phyloP scores from a whole-genome alignment of 2,329 filamentous ascomycete species.

The Penicillium sclerotigenum region DNA sequence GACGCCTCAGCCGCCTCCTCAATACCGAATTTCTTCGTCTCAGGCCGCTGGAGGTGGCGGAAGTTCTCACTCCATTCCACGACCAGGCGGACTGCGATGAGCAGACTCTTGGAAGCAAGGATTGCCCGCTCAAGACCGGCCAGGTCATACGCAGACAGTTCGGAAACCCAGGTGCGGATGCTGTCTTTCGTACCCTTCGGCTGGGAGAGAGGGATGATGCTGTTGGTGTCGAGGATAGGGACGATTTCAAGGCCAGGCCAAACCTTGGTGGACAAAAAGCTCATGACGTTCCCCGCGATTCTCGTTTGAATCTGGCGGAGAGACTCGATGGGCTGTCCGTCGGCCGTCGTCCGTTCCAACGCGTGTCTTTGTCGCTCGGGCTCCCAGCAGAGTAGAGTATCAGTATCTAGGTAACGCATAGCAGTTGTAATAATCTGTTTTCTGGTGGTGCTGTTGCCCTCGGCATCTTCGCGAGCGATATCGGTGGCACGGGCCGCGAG shows the following conservation, averaged over 20 bases:
- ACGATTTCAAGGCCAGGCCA: conserved; percentile 80
- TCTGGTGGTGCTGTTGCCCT: conserved; percentile 54
- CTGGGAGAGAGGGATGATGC: conserved; percentile 74
- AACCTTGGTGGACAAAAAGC: conserved; percentile 66
- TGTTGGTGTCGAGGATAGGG: conserved; percentile 75
- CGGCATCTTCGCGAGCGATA: conserved; percentile 65
- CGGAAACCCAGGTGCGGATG: conserved; percentile 71
- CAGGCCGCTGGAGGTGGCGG: conserved; percentile 48
- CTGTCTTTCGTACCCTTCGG: conserved; percentile 70
- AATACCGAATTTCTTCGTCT: conserved; percentile 62
- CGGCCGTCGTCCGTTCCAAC: conserved; percentile 45
- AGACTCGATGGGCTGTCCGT: conserved; percentile 51
- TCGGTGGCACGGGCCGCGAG: conserved; percentile 80
- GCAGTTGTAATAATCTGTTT: conserved; percentile 63
- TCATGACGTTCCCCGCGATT: conserved; percentile 67
- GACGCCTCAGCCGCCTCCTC: conserved; percentile 76
- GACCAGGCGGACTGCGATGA: conserved; percentile 72
- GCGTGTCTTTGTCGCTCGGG: conserved; percentile 53
- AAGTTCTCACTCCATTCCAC: conserved; percentile 83
- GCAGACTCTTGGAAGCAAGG: conserved; percentile 80
- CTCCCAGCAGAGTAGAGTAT: conserved; percentile 89
- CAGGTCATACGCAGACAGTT: conserved; percentile 73
- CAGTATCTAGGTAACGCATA: conserved; percentile 85
- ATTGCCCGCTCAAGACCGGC: conserved; percentile 81
- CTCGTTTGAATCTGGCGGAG: conserved; percentile 71